Percentiles rank a stretch among this genome's conserved stretches.
Conservation (phyloP, 2,329 filamentous ascomycete genomes). For the Hymenoscyphus scutula region DNA sequence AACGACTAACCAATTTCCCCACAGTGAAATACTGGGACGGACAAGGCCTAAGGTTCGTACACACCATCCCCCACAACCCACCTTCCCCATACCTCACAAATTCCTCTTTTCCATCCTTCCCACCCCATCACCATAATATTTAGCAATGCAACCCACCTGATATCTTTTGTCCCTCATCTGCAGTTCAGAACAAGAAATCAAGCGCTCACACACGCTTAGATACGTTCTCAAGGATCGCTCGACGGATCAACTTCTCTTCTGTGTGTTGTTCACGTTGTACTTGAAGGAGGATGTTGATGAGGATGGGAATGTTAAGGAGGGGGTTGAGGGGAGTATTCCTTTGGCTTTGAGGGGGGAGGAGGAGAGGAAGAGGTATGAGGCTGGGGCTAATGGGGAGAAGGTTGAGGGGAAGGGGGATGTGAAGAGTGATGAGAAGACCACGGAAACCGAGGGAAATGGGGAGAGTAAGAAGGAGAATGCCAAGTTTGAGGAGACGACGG, state of each 20-base stretch:
- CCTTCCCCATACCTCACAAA: not conserved
- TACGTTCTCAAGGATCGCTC: conserved; percentile 84
- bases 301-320: conserved; percentile 51
- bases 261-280: conserved; percentile 76
- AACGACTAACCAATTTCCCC: not conserved
- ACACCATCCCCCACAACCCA: not conserved
- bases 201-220: conserved; percentile 78
- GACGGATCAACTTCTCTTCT: conserved; percentile 74
- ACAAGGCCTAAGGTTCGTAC: conserved; percentile 67
- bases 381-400: conserved; percentile 12
- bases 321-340: conserved; percentile 34
- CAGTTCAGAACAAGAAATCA: conserved; percentile 14
- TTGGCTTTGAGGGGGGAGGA: conserved; percentile 24
- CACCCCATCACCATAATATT: conserved; percentile 14
- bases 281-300: conserved; percentile 64
- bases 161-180: conserved; percentile 30
- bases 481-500: conserved; percentile 22
- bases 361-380: conserved; percentile 17
- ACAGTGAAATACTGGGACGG: conserved; percentile 69
- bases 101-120: conserved; percentile 27
- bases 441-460: too few relatives aligned
- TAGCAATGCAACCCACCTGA: not conserved
- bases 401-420: conserved; percentile 15
- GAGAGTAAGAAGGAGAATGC: conserved; percentile 11
- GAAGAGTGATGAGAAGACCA: conserved; percentile 14